phyloP scores from a whole-genome alignment of 257 asterid species.

The Sherardia arvensis region DNA sequence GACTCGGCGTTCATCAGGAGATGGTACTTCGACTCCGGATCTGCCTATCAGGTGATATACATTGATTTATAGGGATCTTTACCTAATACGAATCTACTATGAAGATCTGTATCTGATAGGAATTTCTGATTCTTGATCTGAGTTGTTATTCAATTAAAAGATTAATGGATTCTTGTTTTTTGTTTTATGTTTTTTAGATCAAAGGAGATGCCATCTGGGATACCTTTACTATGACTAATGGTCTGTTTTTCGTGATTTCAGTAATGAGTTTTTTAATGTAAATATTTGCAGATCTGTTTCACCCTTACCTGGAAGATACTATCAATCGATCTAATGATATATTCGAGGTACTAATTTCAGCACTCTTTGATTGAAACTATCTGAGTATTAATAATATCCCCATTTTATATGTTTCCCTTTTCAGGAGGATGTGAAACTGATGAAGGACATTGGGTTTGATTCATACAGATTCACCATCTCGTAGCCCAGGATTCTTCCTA shows the following conservation, averaged over 20 bases:
- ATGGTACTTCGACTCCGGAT: background rate
- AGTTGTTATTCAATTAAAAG: too few species aligned
- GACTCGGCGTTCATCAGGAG: background rate
- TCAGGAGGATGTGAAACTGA: conserved; percentile 4
- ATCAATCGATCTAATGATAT: background rate
- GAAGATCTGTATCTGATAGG: too few species aligned
- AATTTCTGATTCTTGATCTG: too few species aligned
- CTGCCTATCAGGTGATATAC: background rate
- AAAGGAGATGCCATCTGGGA: background rate
- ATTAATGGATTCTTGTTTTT: too few species aligned
- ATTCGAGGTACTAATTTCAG: background rate
- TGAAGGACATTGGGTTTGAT: conserved; percentile 10
- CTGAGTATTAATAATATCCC: too few species aligned
- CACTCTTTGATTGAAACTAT: too few species aligned
- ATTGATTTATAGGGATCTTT: too few species aligned
- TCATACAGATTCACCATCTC: conserved; percentile 13
- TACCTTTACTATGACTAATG: background rate
- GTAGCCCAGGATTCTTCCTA: conserved; percentile 7
- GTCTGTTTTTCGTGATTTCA: background rate
- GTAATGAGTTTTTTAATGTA: background rate
- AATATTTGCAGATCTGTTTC: background rate
- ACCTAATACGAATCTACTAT: too few species aligned
- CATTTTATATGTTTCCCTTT: background rate
- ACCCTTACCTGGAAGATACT: background rate
- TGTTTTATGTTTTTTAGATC: background rate